phyloP scores from a whole-genome alignment of 1,139 yeast species.

The Kodamaea ohmeri region DNA sequence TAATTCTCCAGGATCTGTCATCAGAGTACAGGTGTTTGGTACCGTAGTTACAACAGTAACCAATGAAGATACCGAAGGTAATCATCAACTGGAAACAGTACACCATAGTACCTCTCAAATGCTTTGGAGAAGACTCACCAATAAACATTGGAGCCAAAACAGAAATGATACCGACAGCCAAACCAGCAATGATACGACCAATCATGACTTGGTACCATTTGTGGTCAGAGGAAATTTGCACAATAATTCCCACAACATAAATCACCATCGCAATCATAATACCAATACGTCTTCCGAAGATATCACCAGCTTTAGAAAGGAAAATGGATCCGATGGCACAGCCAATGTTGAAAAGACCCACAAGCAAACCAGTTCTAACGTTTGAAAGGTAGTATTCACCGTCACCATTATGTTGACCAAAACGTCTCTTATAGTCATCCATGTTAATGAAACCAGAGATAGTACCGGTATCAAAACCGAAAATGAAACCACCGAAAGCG shows the following conservation, averaged over 20 bases:
- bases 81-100: slow-evolving; percentile 26
- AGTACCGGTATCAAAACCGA: slow-evolving; percentile 28
- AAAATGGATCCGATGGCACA: slow-evolving; percentile 26
- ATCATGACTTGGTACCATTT: slow-evolving; percentile 48
- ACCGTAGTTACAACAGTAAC: slow-evolving; percentile 30
- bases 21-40: slow-evolving; percentile 11
- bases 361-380: slow-evolving; percentile 20
- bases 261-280: slow-evolving; percentile 23
- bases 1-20: slow-evolving; percentile 19
- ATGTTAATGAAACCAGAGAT: slow-evolving; percentile 29
- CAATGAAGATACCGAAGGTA: slow-evolving; percentile 44
- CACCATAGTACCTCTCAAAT: slow-evolving; percentile 25
- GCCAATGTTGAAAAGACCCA: slow-evolving; percentile 26
- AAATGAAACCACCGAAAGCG: slow-evolving; percentile 28
- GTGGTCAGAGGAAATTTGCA: slow-evolving; percentile 21
- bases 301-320: slow-evolving; percentile 22
- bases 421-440: slow-evolving; percentile 20
- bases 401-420: slow-evolving; percentile 19
- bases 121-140: slow-evolving; percentile 25
- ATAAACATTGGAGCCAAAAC: slow-evolving; percentile 26
- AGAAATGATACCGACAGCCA: slow-evolving; percentile 25
- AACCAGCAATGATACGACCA: slow-evolving; percentile 44
- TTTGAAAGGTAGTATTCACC: slow-evolving; percentile 21
- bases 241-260: slow-evolving; percentile 23
- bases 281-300: slow-evolving; percentile 24